Conservation (phyloP, 2,329 filamentous ascomycete species). For the Xylariaceae sp. region DNA sequence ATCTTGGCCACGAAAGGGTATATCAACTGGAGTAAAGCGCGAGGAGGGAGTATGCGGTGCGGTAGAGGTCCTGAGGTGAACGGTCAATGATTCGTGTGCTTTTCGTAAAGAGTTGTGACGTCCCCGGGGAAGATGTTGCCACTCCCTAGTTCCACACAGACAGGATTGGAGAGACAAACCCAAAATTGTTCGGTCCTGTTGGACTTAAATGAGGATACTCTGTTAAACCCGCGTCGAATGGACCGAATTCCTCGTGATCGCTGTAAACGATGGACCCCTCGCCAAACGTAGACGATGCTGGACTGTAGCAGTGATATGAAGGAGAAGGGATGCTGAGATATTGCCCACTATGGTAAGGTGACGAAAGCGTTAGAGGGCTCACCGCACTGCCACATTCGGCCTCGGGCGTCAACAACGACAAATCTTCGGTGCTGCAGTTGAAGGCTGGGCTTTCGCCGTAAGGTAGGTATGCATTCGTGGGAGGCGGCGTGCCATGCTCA, state of each 20-base stretch:
- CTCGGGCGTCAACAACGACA: constrained; percentile 50
- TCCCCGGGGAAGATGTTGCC: constrained; percentile 36
- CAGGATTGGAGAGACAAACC: constrained; percentile 60
- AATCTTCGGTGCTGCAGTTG: constrained; percentile 59
- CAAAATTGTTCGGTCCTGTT: constrained; percentile 39
- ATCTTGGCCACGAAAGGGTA: constrained; percentile 30
- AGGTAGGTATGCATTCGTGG: constrained; percentile 42
- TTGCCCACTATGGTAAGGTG: constrained; percentile 48
- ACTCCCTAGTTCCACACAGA: constrained; percentile 53
- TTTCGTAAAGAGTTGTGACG: constrained; percentile 32
- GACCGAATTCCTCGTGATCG: constrained; percentile 52
- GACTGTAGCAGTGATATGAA: constrained; percentile 55
- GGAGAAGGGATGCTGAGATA: constrained; percentile 61
- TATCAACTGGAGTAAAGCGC: constrained; percentile 41
- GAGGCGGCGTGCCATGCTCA: constrained; percentile 37
- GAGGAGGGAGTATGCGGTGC: constrained; percentile 33
- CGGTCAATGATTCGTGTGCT: constrained; percentile 49
- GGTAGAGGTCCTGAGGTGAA: constrained; percentile 44
- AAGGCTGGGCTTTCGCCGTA: constrained; percentile 53
- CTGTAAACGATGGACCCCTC: constrained; percentile 58
- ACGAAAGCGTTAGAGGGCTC: constrained; percentile 53
- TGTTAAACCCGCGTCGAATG: constrained; percentile 43
- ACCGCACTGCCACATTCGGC: constrained; percentile 42
- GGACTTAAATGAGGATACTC: constrained; percentile 43
- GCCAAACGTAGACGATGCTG: constrained; percentile 56